Percentiles rank a stretch among this genome's conserved stretches.
These are phyloP conservation scores for Syncephalastrum monosporum DNA, from an alignment of 371 early-diverging fungal genomes.

Conservation along the genomic window DNA sequence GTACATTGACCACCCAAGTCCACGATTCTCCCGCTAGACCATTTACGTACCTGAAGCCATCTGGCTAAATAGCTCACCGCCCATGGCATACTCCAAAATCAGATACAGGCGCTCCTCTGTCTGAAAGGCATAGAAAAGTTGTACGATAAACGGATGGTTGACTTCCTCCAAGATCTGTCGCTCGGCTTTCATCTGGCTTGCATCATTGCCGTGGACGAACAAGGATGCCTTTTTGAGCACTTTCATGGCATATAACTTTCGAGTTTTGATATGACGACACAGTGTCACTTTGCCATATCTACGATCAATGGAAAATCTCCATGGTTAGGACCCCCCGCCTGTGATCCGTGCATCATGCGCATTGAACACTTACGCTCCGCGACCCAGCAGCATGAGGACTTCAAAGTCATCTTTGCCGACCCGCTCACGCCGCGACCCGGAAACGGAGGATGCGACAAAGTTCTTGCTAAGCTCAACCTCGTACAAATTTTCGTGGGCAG, in stretches of 20 bases:
- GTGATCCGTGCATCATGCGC: background rate
- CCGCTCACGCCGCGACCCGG: slow-evolving; percentile 23
- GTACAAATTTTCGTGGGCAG: slow-evolving; percentile 33
- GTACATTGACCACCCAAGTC: background rate
- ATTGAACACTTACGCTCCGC: slow-evolving; percentile 74
- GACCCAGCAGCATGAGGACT: slow-evolving; percentile 91
- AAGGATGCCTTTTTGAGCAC: slow-evolving; percentile 87
- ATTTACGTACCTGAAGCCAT: slow-evolving; percentile 62
- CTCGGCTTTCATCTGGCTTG: slow-evolving; percentile 74
- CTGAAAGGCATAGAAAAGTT: slow-evolving; percentile 94
- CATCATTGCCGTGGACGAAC: slow-evolving; percentile 62
- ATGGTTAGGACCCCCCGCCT: background rate
- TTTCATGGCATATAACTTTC: slow-evolving; percentile 86
- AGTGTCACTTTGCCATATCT: slow-evolving; percentile 48
- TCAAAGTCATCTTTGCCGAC: slow-evolving; percentile 89
- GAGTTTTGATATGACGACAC: slow-evolving; percentile 32
- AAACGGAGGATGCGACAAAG: slow-evolving; percentile 39
- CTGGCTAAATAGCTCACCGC: slow-evolving; percentile 98
- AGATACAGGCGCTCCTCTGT: slow-evolving; percentile 84
- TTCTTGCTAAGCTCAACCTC: slow-evolving; percentile 37
- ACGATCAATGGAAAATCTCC: background rate
- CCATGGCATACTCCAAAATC: slow-evolving; percentile 96
- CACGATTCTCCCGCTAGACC: background rate
- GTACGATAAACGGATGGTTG: slow-evolving; percentile 94
- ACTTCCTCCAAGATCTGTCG: slow-evolving; percentile 76